phyloP scores from a whole-genome alignment of 2,329 filamentous ascomycete species.

The Metarhizium guizhouense region DNA sequence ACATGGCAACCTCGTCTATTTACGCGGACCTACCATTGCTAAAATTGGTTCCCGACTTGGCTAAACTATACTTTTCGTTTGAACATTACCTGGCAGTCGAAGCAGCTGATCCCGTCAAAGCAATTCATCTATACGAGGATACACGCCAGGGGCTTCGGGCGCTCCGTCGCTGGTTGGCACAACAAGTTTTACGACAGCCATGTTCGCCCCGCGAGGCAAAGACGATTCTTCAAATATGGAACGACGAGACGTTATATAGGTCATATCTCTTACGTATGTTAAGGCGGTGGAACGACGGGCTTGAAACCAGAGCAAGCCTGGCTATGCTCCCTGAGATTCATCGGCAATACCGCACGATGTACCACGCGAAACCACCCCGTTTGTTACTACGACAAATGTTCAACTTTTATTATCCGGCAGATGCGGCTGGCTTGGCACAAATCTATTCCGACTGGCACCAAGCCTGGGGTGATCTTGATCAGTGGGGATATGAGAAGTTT shows the following conservation, averaged over 20 bases:
- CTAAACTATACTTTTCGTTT: slow-evolving; percentile 23
- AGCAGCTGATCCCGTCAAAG: slow-evolving; percentile 13
- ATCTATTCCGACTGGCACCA: slow-evolving; percentile 41
- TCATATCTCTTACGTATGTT: slow-evolving; percentile 30
- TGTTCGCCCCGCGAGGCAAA: slow-evolving; percentile 25
- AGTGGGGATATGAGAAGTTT: slow-evolving; percentile 38
- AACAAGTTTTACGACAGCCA: slow-evolving; percentile 21
- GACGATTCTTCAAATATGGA: slow-evolving; percentile 30
- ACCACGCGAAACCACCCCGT: slow-evolving; percentile 26
- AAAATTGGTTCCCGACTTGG: slow-evolving; percentile 18
- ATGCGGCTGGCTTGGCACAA: slow-evolving; percentile 33
- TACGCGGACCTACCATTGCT: slow-evolving; percentile 11
- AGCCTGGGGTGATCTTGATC: slow-evolving; percentile 29
- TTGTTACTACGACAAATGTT: slow-evolving; percentile 36
- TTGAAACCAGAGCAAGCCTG: slow-evolving; percentile 18
- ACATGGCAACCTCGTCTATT: background rate
- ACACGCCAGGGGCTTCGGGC: slow-evolving; percentile 15
- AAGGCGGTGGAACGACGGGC: slow-evolving; percentile 17
- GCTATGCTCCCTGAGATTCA: slow-evolving; percentile 34
- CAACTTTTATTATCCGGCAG: slow-evolving; percentile 27
- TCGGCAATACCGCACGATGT: slow-evolving; percentile 33
- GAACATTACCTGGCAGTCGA: slow-evolving; percentile 22
- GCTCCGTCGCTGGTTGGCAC: slow-evolving; percentile 22
- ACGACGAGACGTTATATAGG: slow-evolving; percentile 32
- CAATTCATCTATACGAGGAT: slow-evolving; percentile 13